phyloP scores from a whole-genome alignment of 495 filamentous ascomycete genomes.

The Xylaria intraflava region DNA sequence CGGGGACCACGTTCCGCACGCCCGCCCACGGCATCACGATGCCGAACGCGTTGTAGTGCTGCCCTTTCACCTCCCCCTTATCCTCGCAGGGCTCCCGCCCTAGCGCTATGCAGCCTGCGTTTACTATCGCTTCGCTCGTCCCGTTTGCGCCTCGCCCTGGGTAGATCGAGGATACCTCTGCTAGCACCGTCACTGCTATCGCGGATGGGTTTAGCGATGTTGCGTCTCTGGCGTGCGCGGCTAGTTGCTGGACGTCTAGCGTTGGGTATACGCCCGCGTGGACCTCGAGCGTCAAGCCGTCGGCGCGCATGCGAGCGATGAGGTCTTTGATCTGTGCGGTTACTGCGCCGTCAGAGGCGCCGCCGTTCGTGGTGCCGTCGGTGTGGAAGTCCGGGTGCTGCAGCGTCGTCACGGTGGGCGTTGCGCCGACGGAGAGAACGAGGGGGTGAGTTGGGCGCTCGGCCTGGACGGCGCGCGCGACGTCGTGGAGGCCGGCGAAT shows the following conservation, averaged over 20 bases:
- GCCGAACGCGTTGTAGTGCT: constrained; percentile 64
- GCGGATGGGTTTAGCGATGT: constrained; percentile 40
- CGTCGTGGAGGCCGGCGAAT: constrained; percentile 50
- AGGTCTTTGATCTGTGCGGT: constrained; percentile 22
- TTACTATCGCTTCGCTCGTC: constrained; percentile 61
- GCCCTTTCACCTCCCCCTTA: constrained; percentile 22
- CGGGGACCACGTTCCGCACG: constrained; percentile 18
- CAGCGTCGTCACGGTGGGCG: constrained; percentile 64
- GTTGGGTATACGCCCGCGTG: constrained; percentile 70
- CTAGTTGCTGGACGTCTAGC: constrained; percentile 76
- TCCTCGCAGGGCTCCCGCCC: constrained; percentile 66
- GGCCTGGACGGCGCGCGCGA: constrained; percentile 32
- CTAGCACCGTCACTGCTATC: constrained; percentile 63
- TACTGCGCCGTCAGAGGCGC: constrained; percentile 5
- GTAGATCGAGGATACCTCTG: constrained; percentile 69
- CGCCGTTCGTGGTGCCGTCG: not conserved
- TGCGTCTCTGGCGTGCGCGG: constrained; percentile 53
- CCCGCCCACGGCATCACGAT: constrained; percentile 57
- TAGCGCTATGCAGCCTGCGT: constrained; percentile 63
- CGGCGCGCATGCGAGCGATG: constrained; percentile 20
- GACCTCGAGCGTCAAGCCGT: constrained; percentile 49
- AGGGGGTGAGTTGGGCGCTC: constrained; percentile 33
- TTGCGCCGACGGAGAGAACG: constrained; percentile 70
- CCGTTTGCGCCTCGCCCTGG: constrained; percentile 42
- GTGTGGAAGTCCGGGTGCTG: constrained; percentile 27